Percentiles rank a stretch among this genome's conserved stretches.
Evolutionary conservation across 23 red algal genomes (phyloP).

Genomic region (Agarophyton chilense): DNA sequence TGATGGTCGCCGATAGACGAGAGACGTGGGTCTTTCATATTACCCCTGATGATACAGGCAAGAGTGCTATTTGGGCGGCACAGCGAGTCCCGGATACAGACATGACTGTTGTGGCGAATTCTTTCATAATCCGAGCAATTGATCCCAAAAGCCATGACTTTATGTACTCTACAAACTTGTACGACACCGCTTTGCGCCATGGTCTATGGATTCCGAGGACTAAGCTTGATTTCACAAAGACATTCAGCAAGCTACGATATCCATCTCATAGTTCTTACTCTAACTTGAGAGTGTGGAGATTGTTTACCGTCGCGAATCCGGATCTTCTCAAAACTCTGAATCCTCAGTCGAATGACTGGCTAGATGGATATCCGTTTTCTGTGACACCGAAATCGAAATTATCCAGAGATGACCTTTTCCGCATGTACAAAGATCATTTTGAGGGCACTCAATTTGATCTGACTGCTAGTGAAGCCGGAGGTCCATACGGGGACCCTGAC

Average conservation of each 20-base stretch:
- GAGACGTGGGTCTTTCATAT: conserved; percentile 81
- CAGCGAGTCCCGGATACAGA: conserved; percentile 72
- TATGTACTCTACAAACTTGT: conserved; percentile 43
- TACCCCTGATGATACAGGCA: conserved; percentile 52
- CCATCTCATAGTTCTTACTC: conserved; percentile 30
- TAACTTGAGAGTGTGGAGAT: conserved; percentile 61
- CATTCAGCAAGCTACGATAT: conserved; percentile 21
- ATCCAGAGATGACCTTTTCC: conserved; percentile 26
- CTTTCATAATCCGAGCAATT: conserved; percentile 63
- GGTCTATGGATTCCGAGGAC: conserved; percentile 29
- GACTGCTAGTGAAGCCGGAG: conserved; percentile 39
- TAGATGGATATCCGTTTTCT: conserved; percentile 67
- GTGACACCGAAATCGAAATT: conserved; percentile 40
- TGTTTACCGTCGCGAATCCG: conserved; percentile 38
- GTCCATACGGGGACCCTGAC: conserved; percentile 65
- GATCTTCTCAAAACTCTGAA: conserved; percentile 1
- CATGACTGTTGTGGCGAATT: conserved; percentile 70
- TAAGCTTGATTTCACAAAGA: conserved; percentile 55
- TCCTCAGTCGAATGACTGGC: conserved; percentile 36
- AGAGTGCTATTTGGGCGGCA: conserved; percentile 64
- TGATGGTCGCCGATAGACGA: conserved; percentile 56
- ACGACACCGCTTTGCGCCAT: conserved; percentile 22
- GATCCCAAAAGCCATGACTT: conserved; percentile 44
- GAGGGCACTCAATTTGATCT: conserved; percentile 68
- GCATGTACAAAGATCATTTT: conserved; percentile 66